phyloP scores from a whole-genome alignment of 2,329 filamentous ascomycete species.

The Pyricularia sp. region DNA sequence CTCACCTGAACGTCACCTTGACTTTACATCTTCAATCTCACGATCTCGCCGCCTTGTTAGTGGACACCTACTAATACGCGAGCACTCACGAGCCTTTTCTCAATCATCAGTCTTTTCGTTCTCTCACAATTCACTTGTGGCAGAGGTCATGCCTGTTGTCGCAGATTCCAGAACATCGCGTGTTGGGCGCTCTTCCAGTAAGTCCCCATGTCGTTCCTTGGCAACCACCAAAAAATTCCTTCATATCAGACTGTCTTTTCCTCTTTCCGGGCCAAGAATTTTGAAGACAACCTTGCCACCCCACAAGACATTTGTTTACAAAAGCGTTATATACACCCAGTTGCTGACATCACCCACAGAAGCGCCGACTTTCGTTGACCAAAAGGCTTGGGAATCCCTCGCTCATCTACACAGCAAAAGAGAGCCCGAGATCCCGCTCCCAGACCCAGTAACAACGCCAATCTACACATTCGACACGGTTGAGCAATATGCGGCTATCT shows the following conservation, averaged over 20 bases:
- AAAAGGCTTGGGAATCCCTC: not conserved
- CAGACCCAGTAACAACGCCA: not conserved
- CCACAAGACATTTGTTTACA: not conserved
- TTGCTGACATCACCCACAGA: not conserved
- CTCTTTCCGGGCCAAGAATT: too few relatives aligned
- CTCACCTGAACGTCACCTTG: not conserved
- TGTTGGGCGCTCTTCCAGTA: not conserved
- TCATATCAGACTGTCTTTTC: not conserved
- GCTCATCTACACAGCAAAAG: not conserved
- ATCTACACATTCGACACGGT: slow-evolving; percentile 5
- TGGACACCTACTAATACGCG: not conserved
- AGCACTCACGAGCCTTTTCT: not conserved
- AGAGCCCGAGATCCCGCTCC: not conserved
- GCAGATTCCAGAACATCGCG: not conserved
- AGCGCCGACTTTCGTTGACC: not conserved
- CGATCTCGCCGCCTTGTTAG: not conserved
- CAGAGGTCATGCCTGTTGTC: not conserved
- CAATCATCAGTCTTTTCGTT: not conserved
- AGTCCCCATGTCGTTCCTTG: not conserved
- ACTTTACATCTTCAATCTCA: not conserved
- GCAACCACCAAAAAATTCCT: not conserved
- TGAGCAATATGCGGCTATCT: slow-evolving; percentile 7
- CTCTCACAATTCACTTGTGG: not conserved
- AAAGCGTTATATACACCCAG: not conserved
- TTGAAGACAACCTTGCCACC: not conserved